A percentile compares a stretch with the other conserved stretches of the same genome.
Conservation (phyloP, 176 grass and related monocot species). For the Metroxylon sagu region DNA sequence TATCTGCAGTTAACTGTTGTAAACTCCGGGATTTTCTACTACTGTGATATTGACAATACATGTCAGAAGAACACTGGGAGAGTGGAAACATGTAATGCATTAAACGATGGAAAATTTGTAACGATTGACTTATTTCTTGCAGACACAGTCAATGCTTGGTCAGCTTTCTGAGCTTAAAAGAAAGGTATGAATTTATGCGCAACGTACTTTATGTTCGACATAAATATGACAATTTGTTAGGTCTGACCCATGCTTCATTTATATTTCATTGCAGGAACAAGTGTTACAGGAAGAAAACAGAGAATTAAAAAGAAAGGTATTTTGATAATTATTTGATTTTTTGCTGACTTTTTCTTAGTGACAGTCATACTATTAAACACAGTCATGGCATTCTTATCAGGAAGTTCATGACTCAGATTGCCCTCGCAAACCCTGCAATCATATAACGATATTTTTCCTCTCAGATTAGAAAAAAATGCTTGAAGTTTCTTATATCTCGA, state of each 20-base stretch:
- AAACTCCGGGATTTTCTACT: no score
- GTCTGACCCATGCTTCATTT: background rate
- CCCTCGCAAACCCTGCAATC: no score
- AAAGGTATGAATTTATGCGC: slow-evolving; percentile 32
- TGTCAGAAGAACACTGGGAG: no score
- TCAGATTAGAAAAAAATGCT: no score
- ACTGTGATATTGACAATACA: no score
- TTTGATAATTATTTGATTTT: background rate
- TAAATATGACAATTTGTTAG: no score
- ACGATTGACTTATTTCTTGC: slow-evolving; percentile 4
- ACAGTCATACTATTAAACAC: background rate
- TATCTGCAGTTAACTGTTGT: no score
- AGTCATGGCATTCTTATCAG: background rate
- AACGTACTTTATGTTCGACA: background rate
- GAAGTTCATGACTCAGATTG: no score
- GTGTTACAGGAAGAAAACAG: slow-evolving; percentile 58
- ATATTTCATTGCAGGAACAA: slow-evolving; percentile 35
- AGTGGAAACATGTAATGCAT: no score
- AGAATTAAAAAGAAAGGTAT: slow-evolving; percentile 60
- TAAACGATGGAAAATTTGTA: background rate
- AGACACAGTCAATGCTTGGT: slow-evolving; percentile 55
- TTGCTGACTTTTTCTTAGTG: background rate
- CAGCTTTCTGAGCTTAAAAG: slow-evolving; percentile 54
- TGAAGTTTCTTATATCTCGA: no score
- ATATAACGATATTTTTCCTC: no score